Evolutionary conservation across 139 green algal species (phyloP).

Genomic region (Volvox africanus): DNA sequence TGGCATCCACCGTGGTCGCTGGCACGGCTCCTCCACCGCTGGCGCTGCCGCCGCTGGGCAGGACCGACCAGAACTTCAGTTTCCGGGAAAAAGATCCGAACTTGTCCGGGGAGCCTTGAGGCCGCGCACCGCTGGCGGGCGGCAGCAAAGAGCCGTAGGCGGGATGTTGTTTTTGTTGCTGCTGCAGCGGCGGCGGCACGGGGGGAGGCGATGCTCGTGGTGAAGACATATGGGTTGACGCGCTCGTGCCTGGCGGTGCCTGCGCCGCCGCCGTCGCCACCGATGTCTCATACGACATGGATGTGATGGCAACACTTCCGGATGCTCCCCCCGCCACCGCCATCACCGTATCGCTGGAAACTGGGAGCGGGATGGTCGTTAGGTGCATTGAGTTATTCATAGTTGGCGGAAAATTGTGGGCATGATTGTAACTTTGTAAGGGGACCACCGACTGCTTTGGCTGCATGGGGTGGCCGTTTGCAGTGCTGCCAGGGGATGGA

Average conservation of each 20-base stretch:
- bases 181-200: not conserved
- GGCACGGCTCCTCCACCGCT: conserved; percentile 21
- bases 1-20: not conserved
- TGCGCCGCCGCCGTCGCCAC: not conserved
- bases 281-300: not conserved
- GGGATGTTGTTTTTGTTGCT: not conserved
- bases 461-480: no score
- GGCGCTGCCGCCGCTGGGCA: conserved; percentile 11
- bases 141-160: not conserved
- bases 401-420: no score
- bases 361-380: no score
- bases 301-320: not conserved
- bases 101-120: not conserved
- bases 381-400: no score
- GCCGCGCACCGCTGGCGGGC: not conserved
- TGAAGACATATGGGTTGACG: not conserved
- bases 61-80: conserved; percentile 20
- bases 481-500: not conserved
- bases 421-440: no score
- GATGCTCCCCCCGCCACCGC: conserved; percentile 1
- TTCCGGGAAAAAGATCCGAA: conserved; percentile 18
- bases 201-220: not conserved
- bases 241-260: not conserved
- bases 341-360: not conserved
- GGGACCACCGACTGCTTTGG: no score